phyloP scores from a whole-genome alignment of 129 eudicot genomes.

The Flaveria robusta region DNA sequence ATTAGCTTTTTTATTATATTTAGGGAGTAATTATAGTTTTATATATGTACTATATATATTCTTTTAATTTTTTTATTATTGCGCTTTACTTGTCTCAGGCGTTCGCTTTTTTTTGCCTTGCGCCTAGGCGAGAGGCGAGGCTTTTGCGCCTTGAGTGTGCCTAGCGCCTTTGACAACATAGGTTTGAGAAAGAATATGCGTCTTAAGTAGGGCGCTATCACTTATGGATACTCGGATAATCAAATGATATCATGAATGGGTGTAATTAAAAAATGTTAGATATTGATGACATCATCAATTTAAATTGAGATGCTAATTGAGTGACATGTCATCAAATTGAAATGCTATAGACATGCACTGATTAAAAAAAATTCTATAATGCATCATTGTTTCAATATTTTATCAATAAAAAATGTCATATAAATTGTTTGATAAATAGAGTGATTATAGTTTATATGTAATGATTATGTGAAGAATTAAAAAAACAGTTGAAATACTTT shows the following conservation, averaged over 20 bases:
- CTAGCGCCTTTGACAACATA: no score
- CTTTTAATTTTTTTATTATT: no score
- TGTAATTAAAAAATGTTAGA: not conserved
- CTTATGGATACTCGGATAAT: not conserved
- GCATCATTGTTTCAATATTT: not conserved
- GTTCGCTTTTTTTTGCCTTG: no score
- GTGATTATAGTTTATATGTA: not conserved
- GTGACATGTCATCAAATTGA: not conserved
- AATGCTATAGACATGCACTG: not conserved
- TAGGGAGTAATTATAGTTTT: no score
- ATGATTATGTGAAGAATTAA: not conserved
- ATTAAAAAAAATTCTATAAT: not conserved
- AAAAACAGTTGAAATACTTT: not conserved
- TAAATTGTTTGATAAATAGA: not conserved
- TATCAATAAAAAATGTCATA: not conserved
- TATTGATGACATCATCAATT: conserved; percentile 4
- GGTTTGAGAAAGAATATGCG: no score
- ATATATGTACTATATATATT: no score
- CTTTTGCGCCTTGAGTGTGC: no score
- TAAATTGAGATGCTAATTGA: not conserved
- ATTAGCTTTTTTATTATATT: no score
- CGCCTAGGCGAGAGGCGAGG: no score
- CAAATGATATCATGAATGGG: not conserved
- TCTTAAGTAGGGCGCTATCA: not conserved
- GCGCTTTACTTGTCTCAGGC: no score